Conservation (phyloP, 2,329 filamentous ascomycete species). For the Ascochyta koolunga region DNA sequence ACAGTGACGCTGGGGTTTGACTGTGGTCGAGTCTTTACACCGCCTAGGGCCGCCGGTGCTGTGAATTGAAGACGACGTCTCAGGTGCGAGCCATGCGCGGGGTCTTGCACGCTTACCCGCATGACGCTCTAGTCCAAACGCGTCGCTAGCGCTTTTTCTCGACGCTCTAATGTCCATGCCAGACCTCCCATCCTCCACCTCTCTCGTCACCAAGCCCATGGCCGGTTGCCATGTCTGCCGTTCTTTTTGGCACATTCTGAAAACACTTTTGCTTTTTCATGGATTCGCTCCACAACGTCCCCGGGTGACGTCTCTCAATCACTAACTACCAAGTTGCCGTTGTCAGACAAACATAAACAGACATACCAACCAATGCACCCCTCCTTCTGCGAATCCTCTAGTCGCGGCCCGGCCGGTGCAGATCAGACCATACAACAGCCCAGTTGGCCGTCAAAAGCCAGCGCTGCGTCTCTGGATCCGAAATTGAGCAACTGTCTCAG, state of each 20-base stretch:
- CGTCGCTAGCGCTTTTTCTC: background rate
- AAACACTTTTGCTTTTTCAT: background rate
- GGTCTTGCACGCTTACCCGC: conserved; percentile 4
- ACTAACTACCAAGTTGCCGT: no score
- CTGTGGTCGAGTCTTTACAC: background rate
- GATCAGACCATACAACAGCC: conserved; percentile 58
- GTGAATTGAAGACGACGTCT: conserved; percentile 10
- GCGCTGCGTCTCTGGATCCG: conserved; percentile 58
- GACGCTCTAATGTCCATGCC: no score
- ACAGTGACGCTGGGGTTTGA: background rate
- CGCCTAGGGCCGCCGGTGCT: conserved; percentile 12
- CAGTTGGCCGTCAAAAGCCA: conserved; percentile 41
- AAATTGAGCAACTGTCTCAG: conserved; percentile 62
- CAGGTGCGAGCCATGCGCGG: background rate
- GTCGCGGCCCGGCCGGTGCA: conserved; percentile 34
- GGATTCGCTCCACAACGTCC: background rate
- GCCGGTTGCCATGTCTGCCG: background rate
- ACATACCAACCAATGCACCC: no score
- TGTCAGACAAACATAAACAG: no score
- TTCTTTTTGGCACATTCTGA: background rate
- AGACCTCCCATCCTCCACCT: background rate
- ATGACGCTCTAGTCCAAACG: background rate
- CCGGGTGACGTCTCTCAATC: no score
- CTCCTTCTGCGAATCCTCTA: no score
- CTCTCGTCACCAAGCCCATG: background rate